phyloP scores from a whole-genome alignment of 164 flowering plant species.

The Aristolochia fimbriata region DNA sequence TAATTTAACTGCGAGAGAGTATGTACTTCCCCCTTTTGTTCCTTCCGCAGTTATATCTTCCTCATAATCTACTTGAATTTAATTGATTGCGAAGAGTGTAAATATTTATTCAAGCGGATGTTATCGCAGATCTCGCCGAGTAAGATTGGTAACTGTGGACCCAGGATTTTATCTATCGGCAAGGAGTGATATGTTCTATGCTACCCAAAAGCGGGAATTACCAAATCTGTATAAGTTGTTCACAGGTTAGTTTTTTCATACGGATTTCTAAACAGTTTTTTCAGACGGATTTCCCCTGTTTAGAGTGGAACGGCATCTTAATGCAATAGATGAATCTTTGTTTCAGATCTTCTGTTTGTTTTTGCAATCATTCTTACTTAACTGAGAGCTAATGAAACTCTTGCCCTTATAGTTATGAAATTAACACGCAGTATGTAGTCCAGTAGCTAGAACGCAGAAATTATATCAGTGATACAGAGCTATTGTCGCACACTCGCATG shows the following conservation, averaged over 20 bases:
- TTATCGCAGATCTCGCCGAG: slow-evolving; percentile 39
- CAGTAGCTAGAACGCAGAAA: too few relatives aligned
- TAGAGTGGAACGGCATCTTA: too few relatives aligned
- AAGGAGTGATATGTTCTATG: slow-evolving; percentile 53
- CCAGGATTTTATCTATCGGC: slow-evolving; percentile 69
- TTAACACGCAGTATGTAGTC: too few relatives aligned
- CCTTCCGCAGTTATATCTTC: not conserved
- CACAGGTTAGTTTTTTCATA: slow-evolving; percentile 46
- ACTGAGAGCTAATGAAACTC: too few relatives aligned
- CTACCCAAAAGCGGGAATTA: slow-evolving; percentile 62
- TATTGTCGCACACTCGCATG: too few relatives aligned
- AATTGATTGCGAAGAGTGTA: slow-evolving; percentile 3
- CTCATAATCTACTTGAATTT: not conserved
- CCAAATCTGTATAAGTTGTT: slow-evolving; percentile 71
- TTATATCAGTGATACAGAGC: too few relatives aligned
- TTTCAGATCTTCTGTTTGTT: too few relatives aligned
- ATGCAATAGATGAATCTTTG: too few relatives aligned
- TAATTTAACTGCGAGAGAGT: slow-evolving; percentile 91
- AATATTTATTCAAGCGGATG: not conserved
- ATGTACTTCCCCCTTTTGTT: slow-evolving; percentile 11
- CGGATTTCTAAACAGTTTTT: too few relatives aligned
- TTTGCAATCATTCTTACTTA: too few relatives aligned
- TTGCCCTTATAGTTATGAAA: too few relatives aligned
- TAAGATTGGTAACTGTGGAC: slow-evolving; percentile 77
- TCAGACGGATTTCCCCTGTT: too few relatives aligned